Percentiles rank a stretch among this genome's conserved stretches.
Evolutionary conservation across 331 rosid species (phyloP).

Genomic region (Malus hybrid): DNA sequence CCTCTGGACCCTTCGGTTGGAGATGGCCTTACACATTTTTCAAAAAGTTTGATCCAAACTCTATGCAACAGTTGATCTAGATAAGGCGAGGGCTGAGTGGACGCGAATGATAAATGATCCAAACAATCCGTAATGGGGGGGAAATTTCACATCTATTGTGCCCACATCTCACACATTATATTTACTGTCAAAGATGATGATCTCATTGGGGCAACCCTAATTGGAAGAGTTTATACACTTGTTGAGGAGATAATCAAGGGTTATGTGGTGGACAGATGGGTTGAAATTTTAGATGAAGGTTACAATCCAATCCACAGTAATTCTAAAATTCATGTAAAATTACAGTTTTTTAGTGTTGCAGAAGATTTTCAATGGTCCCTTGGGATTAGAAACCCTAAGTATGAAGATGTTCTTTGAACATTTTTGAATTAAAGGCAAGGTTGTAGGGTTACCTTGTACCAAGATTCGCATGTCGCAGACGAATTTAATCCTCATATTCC

Average conservation of each 20-base stretch:
- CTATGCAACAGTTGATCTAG: slow-evolving; percentile 84
- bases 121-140: slow-evolving; percentile 40
- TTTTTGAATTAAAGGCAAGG: slow-evolving; percentile 61
- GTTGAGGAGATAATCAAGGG: slow-evolving; percentile 34
- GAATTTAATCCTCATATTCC: slow-evolving; percentile 4
- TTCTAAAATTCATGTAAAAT: slow-evolving; percentile 41
- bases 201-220: slow-evolving; percentile 64
- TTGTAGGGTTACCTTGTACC: slow-evolving; percentile 63
- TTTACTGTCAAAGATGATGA: slow-evolving; percentile 68
- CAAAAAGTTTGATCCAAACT: slow-evolving; percentile 58
- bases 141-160: slow-evolving; percentile 61
- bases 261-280: slow-evolving; percentile 21
- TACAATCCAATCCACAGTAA: slow-evolving; percentile 28
- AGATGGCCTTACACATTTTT: not conserved
- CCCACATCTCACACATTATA: slow-evolving; percentile 53
- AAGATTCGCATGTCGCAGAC: slow-evolving; percentile 56
- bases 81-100: slow-evolving; percentile 54
- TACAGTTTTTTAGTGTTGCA: slow-evolving; percentile 20
- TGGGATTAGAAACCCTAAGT: slow-evolving; percentile 34
- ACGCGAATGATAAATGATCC: slow-evolving; percentile 46
- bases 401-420: slow-evolving; percentile 48
- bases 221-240: slow-evolving; percentile 69
- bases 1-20: too few relatives aligned
- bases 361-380: slow-evolving; percentile 38
- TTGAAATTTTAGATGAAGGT: slow-evolving; percentile 56